Base-by-base conservation (phyloP, 2,329 filamentous ascomycete genomes). In the Malbranchea cinnamomea region DNA sequence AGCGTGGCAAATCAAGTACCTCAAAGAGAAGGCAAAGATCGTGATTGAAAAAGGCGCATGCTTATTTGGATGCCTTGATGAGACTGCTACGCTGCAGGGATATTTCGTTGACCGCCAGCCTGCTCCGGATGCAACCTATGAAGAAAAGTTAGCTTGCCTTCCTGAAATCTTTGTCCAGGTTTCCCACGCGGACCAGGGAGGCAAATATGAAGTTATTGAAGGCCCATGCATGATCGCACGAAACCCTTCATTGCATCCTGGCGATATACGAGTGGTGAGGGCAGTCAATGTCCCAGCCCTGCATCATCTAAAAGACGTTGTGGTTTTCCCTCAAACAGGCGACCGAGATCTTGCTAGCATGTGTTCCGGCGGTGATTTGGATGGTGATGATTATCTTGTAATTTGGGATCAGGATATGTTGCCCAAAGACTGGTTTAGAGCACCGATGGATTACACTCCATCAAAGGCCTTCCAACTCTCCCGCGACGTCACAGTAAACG, bases 281-380 rank as follows among this genome's bases (percentile, higher is more conserved):
- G 89, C 89, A 2, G 75, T 95, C 3, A 68, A 95, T 41, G 65
- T 74, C 2, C 69, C 74, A 1, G 59, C 60, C n/a, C 60, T 98
- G 3, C 69, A 65, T 26, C 81, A 94, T 44, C 63, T 94, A 3
- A 75, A 70, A 33, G 76, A 95, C 47, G 80, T 91, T 1, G 76
- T 95, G 1, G 84, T 95, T 0, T 77, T 98, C 28, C 82, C 89
- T 1, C 72, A 80, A 20, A 76, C 62, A 0, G 87, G 87, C 0
- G 83, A 94, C 46, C 67, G 78, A 10, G 83, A 92, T 38, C 59
- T 98, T 13, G 74, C 85, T 1, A 84, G 79, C 45, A 95, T 95
- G 87, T 84, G 89, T 39, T 93, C 89, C 3, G 89, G 89, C 2
- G 89, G 89, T 0, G 89, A 98, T 47, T 66, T 98, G 0, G 89